Percentiles rank a stretch among this genome's conserved stretches.
These are phyloP conservation scores for Pythium sukuiense DNA, from an alignment of 352 stramenopile genomes.

Conservation along the genomic window DNA sequence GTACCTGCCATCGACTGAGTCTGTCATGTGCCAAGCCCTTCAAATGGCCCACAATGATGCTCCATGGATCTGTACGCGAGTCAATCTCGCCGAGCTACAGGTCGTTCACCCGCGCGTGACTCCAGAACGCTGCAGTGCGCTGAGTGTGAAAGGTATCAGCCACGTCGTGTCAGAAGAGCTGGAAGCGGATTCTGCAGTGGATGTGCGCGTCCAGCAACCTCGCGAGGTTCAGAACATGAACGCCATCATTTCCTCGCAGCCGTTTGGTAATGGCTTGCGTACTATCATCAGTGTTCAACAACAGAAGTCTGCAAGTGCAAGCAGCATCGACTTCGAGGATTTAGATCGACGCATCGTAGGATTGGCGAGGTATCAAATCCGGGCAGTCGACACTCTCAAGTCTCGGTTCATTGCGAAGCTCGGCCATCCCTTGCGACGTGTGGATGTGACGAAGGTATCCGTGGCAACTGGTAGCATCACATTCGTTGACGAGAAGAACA, in stretches of 20 bases:
- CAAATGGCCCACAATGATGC: constrained; percentile 77
- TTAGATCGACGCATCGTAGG: constrained; percentile 59
- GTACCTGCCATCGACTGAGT: constrained; percentile 55
- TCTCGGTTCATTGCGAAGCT: constrained; percentile 68
- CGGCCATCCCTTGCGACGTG: constrained; percentile 38
- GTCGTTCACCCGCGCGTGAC: constrained; percentile 67
- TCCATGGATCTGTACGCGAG: constrained; percentile 55
- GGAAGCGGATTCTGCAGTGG: constrained; percentile 17
- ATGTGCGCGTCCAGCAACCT: constrained; percentile 21
- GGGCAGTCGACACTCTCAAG: constrained; percentile 47
- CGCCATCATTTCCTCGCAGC: constrained; percentile 42
- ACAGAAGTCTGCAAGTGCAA: constrained; percentile 52
- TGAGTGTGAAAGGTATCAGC: constrained; percentile 62
- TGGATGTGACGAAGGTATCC: constrained; percentile 66
- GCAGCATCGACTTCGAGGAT: constrained; percentile 59
- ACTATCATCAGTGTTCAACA: constrained; percentile 68
- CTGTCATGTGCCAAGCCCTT: constrained; percentile 54
- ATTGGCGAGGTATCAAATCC: constrained; percentile 47
- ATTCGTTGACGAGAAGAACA: constrained; percentile 47
- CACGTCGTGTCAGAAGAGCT: constrained; percentile 66
- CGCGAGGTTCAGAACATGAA: constrained; percentile 51
- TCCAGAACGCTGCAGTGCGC: constrained; percentile 46
- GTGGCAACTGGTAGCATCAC: constrained; percentile 48
- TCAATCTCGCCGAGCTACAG: constrained; percentile 62
- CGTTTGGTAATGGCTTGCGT: constrained; percentile 60